Percentiles rank a stretch among this genome's conserved stretches.
phyloP scores from a whole-genome alignment of 352 stramenopile genomes.

The Phytophthora macrochlamydospora region DNA sequence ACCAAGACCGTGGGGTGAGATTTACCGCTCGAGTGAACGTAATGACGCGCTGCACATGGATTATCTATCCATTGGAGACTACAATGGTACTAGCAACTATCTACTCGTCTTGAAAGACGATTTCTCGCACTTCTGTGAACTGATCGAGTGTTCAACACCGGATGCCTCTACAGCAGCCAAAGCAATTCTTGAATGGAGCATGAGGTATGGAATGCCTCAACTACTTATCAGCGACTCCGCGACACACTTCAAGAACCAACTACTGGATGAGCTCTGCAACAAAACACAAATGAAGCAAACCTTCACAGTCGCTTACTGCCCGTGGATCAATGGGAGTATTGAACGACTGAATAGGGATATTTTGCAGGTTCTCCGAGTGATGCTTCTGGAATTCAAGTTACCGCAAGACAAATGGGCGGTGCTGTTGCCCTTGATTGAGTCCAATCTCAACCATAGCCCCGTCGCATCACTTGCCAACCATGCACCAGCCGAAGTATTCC shows the following conservation, averaged over 20 bases:
- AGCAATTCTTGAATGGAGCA: slow-evolving; percentile 10
- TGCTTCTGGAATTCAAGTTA: slow-evolving; percentile 3
- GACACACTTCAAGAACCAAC: slow-evolving; percentile 8
- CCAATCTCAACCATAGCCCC: slow-evolving; percentile 4
- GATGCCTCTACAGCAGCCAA: not conserved
- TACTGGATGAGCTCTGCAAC: slow-evolving; percentile 2
- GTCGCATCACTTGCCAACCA: slow-evolving; percentile 5
- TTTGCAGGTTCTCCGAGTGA: slow-evolving; percentile 6
- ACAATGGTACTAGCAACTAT: slow-evolving; percentile 1
- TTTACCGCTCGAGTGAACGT: not conserved
- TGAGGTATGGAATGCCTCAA: not conserved
- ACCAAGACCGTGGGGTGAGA: not conserved
- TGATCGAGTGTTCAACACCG: not conserved
- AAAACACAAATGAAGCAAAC: slow-evolving; percentile 1
- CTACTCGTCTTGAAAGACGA: slow-evolving; percentile 7
- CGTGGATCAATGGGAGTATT: slow-evolving; percentile 7
- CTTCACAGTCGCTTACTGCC: slow-evolving; percentile 11
- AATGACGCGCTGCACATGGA: slow-evolving; percentile 10
- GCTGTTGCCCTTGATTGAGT: not conserved
- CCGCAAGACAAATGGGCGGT: slow-evolving; percentile 4
- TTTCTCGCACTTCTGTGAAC: slow-evolving; percentile 8
- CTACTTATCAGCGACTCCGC: slow-evolving; percentile 5
- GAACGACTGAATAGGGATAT: slow-evolving; percentile 10
- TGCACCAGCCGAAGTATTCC: slow-evolving; percentile 6
- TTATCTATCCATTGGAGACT: slow-evolving; percentile 8